Evolutionary conservation across 1,139 yeast species (phyloP), one percentile per base, ranked within the genome.

Genomic region (Candida anutae): DNA sequence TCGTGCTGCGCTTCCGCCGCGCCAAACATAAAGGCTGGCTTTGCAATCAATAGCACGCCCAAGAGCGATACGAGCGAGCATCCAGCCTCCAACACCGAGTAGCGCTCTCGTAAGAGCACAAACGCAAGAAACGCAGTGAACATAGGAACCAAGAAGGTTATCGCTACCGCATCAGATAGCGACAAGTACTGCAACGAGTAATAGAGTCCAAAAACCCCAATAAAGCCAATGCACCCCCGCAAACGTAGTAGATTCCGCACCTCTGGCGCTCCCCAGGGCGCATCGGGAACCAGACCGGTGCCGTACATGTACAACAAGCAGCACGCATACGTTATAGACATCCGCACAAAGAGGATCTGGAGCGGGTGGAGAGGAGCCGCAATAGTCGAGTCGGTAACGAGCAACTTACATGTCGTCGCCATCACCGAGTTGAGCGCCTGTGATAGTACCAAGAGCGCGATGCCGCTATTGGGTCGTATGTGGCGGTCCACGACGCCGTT

Each of bases 31-130:
- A 80, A 80, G n/a, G 71, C 56, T 0, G 96, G 96, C 45, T 85
- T 74, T 1, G 95, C 90, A 40, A 87, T 82, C 15, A 85, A 54
- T 1, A 85, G 39, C 2, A 87, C 95, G 1, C 96, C 96, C 2
- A 62, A 46, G 14, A 87, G 60, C 0, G 95, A 82, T 3, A 77
- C 51, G 0, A 77, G 11, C 1, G 88, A 81, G 22, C 94, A 87
- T 1, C 65, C 44, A 0, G 76, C 82, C 52, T 87, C 95, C 10
- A 76, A 45, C 15, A 65, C 39, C 4, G 82, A 72, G 51, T 82
- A 80, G n/a, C 67, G 55, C 46, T 87, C 95, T 21, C 71, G 66
- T 20, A 87, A 55, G 8, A 80, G 48, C 3, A 74, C 42, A 68
- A 77, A 77, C 0, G 95, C 95, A 32, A 80, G 53, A 21, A 84